Base-by-base conservation (phyloP, 306 rosid species). In the Luffa aegyptiaca region DNA sequence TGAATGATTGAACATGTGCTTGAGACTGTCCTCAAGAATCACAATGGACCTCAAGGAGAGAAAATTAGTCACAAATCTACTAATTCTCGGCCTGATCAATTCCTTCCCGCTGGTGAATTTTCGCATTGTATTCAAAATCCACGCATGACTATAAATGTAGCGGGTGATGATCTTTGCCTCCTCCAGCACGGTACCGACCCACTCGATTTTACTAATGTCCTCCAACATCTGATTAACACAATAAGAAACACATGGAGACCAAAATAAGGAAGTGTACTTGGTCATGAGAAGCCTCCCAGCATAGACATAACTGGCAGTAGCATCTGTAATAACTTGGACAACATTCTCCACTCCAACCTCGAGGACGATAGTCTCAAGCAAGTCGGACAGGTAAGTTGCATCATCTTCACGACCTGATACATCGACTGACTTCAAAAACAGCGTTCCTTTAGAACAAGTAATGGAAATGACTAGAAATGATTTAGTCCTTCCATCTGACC, bases 321-420 rank as follows among this genome's bases (percentile, higher is more conserved):
- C 75, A 80, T 92, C 85, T 4, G 94, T 90, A 78, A 92, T 87
- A 68, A 89, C 87, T 86, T 92, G 94, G 78, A 92, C 88, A 75
- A 90, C 94, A 88, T 90, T 81, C 84, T 92, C 93, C 70, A 87
- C 71, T 36, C 97, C 97, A 80, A 90, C 76, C 83, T 92, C 94
- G 69, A 86, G 45, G 17, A 90, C 86, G 55, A 90, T 87, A 14
- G 86, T 83, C 77, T 90, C 93, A 3, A 92, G 81, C 84, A 90
- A 61, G 80, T 87, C 92, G 56, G 87, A 88, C 84, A 92, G 80
- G 82, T 81, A 87, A 17, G 64, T 71, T 56, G 86, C 79, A 83
- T 88, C 87, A 62, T 90, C 89, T 82, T 85, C 89, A 74, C 71
- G 85, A 77, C 89, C 90, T 12, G 89, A 88, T 74, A 87, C 82